phyloP scores from a whole-genome alignment of 2,329 filamentous ascomycete species.

The Dothistroma septosporum region DNA sequence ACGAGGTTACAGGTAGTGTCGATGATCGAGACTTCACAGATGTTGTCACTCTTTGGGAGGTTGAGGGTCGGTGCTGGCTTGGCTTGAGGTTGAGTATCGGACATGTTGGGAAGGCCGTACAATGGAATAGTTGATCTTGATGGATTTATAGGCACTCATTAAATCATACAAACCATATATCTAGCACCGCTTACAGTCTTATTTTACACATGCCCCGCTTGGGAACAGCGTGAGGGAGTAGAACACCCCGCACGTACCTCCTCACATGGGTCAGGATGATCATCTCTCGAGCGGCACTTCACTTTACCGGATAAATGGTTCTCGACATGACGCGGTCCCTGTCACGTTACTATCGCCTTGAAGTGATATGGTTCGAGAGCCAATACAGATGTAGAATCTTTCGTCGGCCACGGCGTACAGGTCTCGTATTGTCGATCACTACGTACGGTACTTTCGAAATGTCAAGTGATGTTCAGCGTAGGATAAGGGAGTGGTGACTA shows the following conservation, averaged over 20 bases:
- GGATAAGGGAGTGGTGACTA: too few species aligned
- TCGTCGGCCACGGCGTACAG: too few species aligned
- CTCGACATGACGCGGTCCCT: neutral
- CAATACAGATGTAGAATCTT: too few species aligned
- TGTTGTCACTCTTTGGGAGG: slow-evolving; percentile 14
- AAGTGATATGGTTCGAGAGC: too few species aligned
- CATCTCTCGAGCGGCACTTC: neutral
- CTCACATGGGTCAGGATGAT: neutral
- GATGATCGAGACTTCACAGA: slow-evolving; percentile 21
- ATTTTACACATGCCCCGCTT: slow-evolving; percentile 5
- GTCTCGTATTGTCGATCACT: too few species aligned
- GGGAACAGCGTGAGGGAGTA: neutral
- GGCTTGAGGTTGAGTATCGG: slow-evolving; percentile 7
- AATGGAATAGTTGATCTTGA: slow-evolving; percentile 6
- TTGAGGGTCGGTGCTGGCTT: slow-evolving; percentile 14
- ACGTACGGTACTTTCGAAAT: too few species aligned
- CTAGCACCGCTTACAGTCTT: too few species aligned
- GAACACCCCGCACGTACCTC: neutral
- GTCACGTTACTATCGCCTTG: too few species aligned
- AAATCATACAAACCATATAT: too few species aligned
- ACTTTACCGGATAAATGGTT: neutral
- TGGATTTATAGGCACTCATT: slow-evolving; percentile 2
- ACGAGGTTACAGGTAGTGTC: slow-evolving; percentile 20
- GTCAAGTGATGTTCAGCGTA: too few species aligned
- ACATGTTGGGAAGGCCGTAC: slow-evolving; percentile 12